Evolutionary conservation across 164 flowering plant species (phyloP).

Genomic region (Cinnamomum chago): DNA sequence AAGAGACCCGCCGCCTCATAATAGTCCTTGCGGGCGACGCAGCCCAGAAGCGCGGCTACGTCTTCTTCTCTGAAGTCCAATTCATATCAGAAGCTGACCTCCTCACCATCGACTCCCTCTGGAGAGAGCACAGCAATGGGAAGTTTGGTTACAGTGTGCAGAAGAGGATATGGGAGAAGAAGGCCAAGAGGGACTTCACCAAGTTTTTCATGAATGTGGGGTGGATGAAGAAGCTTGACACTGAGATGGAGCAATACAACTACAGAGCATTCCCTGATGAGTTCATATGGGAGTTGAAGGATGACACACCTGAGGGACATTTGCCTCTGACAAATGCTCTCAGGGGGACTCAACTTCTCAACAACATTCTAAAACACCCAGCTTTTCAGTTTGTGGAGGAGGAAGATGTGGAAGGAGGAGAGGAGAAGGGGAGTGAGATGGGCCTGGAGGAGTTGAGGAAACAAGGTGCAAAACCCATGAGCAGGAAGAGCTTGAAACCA

Average conservation of each 20-base stretch:
- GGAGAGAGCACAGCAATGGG: slow-evolving; percentile 57
- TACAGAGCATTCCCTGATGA: slow-evolving; percentile 84
- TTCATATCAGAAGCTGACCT: slow-evolving; percentile 64
- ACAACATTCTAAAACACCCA: slow-evolving; percentile 58
- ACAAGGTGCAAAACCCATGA: slow-evolving; percentile 27
- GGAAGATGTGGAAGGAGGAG: slow-evolving; percentile 25
- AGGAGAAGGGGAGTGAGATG: slow-evolving; percentile 6
- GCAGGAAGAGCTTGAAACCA: slow-evolving; percentile 31
- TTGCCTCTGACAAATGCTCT: slow-evolving; percentile 93
- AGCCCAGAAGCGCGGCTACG: slow-evolving; percentile 73
- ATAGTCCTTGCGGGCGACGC: slow-evolving; percentile 78
- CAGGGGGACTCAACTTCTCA: slow-evolving; percentile 77
- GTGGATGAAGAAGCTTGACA: slow-evolving; percentile 98
- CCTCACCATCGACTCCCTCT: slow-evolving; percentile 61
- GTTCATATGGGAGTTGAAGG: slow-evolving; percentile 75
- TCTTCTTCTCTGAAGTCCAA: slow-evolving; percentile 92
- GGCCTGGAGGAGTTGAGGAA: slow-evolving; percentile 19
- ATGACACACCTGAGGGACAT: slow-evolving; percentile 78
- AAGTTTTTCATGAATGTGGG: slow-evolving; percentile 67
- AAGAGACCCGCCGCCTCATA: slow-evolving; percentile 86
- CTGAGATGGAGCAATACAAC: slow-evolving; percentile 78
- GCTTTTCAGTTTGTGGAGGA: slow-evolving; percentile 49
- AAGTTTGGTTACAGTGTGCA: slow-evolving; percentile 89
- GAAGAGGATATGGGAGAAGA: slow-evolving; percentile 56
- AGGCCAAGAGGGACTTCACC: slow-evolving; percentile 61